Base-by-base conservation (phyloP, 805 yeast species). In the Trichomonascus vanleenenianus region DNA sequence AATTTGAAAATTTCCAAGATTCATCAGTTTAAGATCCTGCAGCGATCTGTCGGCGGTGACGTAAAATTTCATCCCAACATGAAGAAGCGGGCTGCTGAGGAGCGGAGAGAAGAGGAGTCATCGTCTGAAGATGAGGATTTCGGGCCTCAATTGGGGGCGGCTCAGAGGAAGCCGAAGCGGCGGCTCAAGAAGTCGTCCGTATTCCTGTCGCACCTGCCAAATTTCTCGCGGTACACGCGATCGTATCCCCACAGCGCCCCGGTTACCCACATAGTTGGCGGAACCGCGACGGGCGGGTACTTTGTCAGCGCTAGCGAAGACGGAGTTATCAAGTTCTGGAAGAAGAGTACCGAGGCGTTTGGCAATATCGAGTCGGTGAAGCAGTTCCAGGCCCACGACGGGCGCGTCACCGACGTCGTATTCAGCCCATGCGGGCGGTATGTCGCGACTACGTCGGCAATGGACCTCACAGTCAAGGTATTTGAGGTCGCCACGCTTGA, bases 281-380 rank as follows among this genome's bases (percentile, higher is more conserved):
- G n/a, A 32, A 43, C 40, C 19, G 40, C 43, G 14, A 40, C 39
- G 4, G 30, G 33, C 22, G 49, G 51, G n/a, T 55, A 51, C 19
- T 50, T 62, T 30, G 39, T 65, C 3, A 59, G 68, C 0, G 56
- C 59, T 2, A 62, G 67, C 5, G 42, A 30, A 14, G 70, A 66
- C 41, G 70, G 70, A 2, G 44, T 48, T n/a, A 44, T 66, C 39
- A 66, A 66, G 48, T 60, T 66, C 43, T 66, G 70, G 70, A 52
- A 47, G 19, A 55, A 54, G 35, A 39, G 40, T 3, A 38, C 34
- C 10, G 42, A 43, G 8, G 45, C 41, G 3, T 48, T 27, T 15
- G 45, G 52, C 8, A 49, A 53, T n/a, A 43, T 65, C 11, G 66
- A 63, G 42, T 63, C 63, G 47, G 61, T 66, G 25, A 62, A 60